These are phyloP conservation scores for Eimeria necatrix DNA, from an alignment of 169 alveolate genomes.

Conservation along the genomic window DNA sequence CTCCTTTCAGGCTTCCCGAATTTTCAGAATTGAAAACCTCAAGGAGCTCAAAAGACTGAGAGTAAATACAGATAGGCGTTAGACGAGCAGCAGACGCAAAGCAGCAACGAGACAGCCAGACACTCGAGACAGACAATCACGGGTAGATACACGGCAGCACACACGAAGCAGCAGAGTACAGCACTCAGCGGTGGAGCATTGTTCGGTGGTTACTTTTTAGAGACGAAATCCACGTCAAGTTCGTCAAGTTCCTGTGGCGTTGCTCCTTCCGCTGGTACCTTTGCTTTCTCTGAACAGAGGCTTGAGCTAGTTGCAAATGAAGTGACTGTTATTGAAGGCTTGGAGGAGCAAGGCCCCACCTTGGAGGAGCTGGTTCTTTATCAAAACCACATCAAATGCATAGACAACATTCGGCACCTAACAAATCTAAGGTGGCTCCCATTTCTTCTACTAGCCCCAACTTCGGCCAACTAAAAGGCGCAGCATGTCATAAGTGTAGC, in stretches of 20 bases:
- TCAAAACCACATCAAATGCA: slow-evolving; percentile 89
- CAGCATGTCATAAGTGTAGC: too few species aligned
- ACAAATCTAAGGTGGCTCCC: slow-evolving; percentile 74
- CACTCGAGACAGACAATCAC: too few species aligned
- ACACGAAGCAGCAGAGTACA: too few species aligned
- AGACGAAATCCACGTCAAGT: too few species aligned
- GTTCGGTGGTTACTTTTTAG: too few species aligned
- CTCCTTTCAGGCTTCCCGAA: slow-evolving; percentile 83
- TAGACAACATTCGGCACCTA: slow-evolving; percentile 88
- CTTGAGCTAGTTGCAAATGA: slow-evolving; percentile 80
- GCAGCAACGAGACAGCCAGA: too few species aligned
- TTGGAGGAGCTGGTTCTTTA: slow-evolving; percentile 92
- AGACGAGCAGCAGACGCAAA: too few species aligned
- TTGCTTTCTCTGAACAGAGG: slow-evolving; percentile 37
- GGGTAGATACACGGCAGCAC: too few species aligned
- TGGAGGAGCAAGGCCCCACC: slow-evolving; percentile 82
- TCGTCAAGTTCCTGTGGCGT: background rate
- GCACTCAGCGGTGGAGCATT: too few species aligned
- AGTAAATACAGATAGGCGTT: background rate
- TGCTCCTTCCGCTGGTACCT: background rate
- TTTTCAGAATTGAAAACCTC: slow-evolving; percentile 88
- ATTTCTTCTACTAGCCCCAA: too few species aligned
- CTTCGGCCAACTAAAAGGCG: too few species aligned
- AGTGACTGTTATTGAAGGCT: slow-evolving; percentile 72
- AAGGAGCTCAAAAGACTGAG: slow-evolving; percentile 70